Conservation (phyloP, 441 rosid species). For the Oxalis stricta region DNA sequence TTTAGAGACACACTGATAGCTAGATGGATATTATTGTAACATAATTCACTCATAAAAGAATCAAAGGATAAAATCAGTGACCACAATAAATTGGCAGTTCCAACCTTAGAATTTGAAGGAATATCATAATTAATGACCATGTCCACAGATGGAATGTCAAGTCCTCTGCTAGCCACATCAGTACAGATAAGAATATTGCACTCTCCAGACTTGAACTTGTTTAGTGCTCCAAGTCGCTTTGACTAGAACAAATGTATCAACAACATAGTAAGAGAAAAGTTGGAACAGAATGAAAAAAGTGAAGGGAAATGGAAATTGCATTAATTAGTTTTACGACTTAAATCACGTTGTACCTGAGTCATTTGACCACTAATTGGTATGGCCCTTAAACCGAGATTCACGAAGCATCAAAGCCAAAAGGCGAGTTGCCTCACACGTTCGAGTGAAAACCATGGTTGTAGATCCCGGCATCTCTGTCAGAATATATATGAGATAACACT, state of each 20-base stretch:
- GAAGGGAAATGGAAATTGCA: no score
- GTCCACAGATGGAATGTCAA: constrained; percentile 90
- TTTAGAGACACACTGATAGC: no score
- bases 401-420: constrained; percentile 67
- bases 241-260: constrained; percentile 31
- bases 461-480: constrained; percentile 61
- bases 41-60: not conserved
- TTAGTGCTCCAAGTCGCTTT: constrained; percentile 93
- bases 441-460: constrained; percentile 86
- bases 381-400: constrained; percentile 82
- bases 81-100: constrained; percentile 2
- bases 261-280: not conserved
- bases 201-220: constrained; percentile 88
- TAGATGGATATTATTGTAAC: not conserved
- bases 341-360: constrained; percentile 50
- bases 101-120: constrained; percentile 79
- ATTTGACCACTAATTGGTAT: constrained; percentile 95
- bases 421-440: constrained; percentile 84
- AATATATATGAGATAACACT: constrained; percentile 87
- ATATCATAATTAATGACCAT: constrained; percentile 80
- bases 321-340: not conserved
- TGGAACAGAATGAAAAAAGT: not conserved
- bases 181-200: constrained; percentile 88
- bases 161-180: constrained; percentile 97
- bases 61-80: not conserved